Conservation (phyloP, 352 stramenopile genomes). For the Aphanomyces euteiches region DNA sequence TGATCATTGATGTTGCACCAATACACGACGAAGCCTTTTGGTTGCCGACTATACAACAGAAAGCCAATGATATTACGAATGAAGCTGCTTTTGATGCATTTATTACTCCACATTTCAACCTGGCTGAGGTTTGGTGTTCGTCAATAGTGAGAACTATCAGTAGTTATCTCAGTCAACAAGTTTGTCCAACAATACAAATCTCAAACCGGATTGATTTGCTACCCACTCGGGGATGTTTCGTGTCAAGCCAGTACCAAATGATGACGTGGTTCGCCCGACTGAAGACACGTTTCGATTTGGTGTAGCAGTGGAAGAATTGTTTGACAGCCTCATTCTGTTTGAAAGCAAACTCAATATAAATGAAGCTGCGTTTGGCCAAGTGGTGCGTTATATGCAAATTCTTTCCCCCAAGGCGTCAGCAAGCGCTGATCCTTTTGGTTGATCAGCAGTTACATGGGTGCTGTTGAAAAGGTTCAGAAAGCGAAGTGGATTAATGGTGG, state of each 20-base stretch:
- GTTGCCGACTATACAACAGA: background rate
- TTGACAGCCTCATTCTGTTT: background rate
- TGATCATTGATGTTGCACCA: too few species aligned
- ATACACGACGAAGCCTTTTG: background rate
- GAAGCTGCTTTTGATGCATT: background rate
- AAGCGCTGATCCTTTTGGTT: background rate
- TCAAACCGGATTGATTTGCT: background rate
- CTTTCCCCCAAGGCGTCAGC: background rate
- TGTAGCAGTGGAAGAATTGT: background rate
- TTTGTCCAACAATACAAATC: background rate
- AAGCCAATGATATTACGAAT: background rate
- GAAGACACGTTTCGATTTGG: background rate
- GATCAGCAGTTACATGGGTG: background rate
- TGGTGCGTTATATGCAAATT: background rate
- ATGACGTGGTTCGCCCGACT: background rate
- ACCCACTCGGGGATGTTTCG: background rate
- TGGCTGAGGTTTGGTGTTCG: background rate
- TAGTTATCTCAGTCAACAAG: background rate
- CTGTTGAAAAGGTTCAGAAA: background rate
- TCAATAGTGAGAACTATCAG: background rate
- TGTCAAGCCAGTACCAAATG: background rate
- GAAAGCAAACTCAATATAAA: constrained; percentile 1
- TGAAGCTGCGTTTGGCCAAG: background rate
- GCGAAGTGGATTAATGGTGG: background rate
- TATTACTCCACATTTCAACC: constrained; percentile 2